Percentiles rank a stretch among this genome's conserved stretches.
Conservation (phyloP, 139 green algal species). For the Chlamydomonas sphaeroides region DNA sequence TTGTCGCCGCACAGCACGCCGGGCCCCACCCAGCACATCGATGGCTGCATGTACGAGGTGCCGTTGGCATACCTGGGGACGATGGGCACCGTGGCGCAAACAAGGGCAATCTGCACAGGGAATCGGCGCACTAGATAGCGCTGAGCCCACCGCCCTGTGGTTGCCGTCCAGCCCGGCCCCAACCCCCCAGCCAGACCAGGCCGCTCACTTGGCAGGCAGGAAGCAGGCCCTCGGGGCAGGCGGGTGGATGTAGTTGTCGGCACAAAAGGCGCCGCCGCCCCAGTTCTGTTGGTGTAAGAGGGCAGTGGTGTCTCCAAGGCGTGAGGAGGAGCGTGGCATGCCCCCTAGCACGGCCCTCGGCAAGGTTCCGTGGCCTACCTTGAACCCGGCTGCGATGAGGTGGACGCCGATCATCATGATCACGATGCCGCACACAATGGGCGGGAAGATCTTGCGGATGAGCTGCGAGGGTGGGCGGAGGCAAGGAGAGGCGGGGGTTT, state of each 20-base stretch:
- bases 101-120: too few species aligned
- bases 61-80: conserved; percentile 37
- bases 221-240: not conserved
- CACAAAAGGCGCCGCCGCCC: conserved; percentile 80
- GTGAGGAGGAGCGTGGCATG: too few species aligned
- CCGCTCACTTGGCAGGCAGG: conserved; percentile 1
- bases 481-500: too few species aligned
- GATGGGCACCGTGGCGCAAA: too few species aligned
- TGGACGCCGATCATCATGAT: conserved; percentile 78
- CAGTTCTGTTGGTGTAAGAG: conserved; percentile 55
- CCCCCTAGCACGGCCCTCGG: not conserved
- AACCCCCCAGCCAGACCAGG: too few species aligned
- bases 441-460: conserved; percentile 70
- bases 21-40: not conserved
- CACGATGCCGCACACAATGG: conserved; percentile 71
- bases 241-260: conserved; percentile 60
- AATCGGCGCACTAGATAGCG: too few species aligned
- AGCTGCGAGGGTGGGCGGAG: too few species aligned
- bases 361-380: conserved; percentile 26
- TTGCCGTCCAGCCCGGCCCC: too few species aligned
- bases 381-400: conserved; percentile 71
- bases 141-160: too few species aligned
- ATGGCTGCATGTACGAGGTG: not conserved
- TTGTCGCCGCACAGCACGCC: conserved; percentile 52
- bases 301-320: too few species aligned